Evolutionary conservation across 2,329 filamentous ascomycete genomes (phyloP).

Genomic region (Pseudogymnoascus sp.): DNA sequence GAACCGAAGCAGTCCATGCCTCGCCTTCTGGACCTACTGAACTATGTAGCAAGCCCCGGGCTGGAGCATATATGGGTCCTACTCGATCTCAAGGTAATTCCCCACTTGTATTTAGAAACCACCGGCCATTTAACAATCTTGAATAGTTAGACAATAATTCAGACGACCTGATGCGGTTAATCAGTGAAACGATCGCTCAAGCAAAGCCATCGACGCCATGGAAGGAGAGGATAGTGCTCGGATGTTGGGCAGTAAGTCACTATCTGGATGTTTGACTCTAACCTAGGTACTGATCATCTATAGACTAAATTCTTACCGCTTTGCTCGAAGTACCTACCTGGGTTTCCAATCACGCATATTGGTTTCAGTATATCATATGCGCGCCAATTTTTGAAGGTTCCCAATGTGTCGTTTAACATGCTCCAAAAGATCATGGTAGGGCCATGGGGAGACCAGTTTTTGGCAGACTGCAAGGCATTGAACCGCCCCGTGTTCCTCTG

Average conservation of each 20-base stretch:
- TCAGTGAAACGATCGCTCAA: slow-evolving; percentile 54
- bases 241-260: slow-evolving; percentile 64
- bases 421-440: slow-evolving; percentile 60
- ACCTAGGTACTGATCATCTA: not conserved
- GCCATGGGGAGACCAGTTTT: slow-evolving; percentile 57
- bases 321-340: slow-evolving; percentile 52
- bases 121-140: not conserved
- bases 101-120: not conserved
- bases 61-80: slow-evolving; percentile 68
- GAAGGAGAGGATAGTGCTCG: slow-evolving; percentile 66
- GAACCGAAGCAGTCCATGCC: slow-evolving; percentile 67
- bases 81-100: slow-evolving; percentile 73
- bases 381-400: slow-evolving; percentile 57
- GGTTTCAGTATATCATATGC: slow-evolving; percentile 58
- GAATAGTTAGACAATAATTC: slow-evolving; percentile 59
- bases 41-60: slow-evolving; percentile 58
- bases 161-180: slow-evolving; percentile 59
- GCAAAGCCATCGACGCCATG: slow-evolving; percentile 50
- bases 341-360: slow-evolving; percentile 59
- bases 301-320: slow-evolving; percentile 61
- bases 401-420: slow-evolving; percentile 72
- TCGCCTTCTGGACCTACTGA: slow-evolving; percentile 63
- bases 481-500: slow-evolving; percentile 63
- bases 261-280: not conserved
- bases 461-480: slow-evolving; percentile 48